Base-by-base conservation (phyloP, 495 filamentous ascomycete species). In the Thozetella sp. region DNA sequence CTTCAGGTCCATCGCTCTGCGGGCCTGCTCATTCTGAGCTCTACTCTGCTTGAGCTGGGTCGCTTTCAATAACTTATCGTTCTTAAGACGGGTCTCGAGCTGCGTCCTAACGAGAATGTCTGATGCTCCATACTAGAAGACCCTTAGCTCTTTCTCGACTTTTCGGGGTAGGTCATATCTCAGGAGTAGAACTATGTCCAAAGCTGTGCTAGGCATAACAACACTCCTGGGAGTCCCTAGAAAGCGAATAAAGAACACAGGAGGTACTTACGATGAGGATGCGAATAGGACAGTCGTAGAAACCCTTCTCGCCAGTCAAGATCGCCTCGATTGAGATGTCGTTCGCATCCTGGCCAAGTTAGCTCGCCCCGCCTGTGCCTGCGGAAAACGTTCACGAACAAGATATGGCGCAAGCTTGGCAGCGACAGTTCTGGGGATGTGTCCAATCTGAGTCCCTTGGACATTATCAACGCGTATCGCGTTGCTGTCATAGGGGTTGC, bases 391-490 rank as follows among this genome's bases (percentile, higher is more conserved):
- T 25, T 34, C 48, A 68, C 73, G 37, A 24, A 86, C 89, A 66
- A 97, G 81, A 64, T 92, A 93, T 1, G 80, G 83, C 0, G 91
- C 89, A 23, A 97, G 76, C 68, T 90, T 93, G 13, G 76, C 72
- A 1, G 88, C 91, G 25, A 91, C 67, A 0, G 56, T 68, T 15
- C 84, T 75, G 1, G 90, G 88, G 43, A 97, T 81, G 70, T 97
- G 91, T 2, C 93, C 93, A 58, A 97, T 90, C 64, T 96, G 93
- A 2, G 58, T 69, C 22, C 88, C 81, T 71, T 89, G 83, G n/a
- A 93, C 90, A 72, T 96, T 97, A 60, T 89, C 78, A 1, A 95
- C 83, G 4, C 86, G 85, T 53, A 97, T 90, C 2, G 92, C 92
- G 76, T 96, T 96, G 2, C 67, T 58, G 64, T 95, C 92, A 64